Conservation (phyloP, 2,329 filamentous ascomycete species). For the Colletotrichum musicola region DNA sequence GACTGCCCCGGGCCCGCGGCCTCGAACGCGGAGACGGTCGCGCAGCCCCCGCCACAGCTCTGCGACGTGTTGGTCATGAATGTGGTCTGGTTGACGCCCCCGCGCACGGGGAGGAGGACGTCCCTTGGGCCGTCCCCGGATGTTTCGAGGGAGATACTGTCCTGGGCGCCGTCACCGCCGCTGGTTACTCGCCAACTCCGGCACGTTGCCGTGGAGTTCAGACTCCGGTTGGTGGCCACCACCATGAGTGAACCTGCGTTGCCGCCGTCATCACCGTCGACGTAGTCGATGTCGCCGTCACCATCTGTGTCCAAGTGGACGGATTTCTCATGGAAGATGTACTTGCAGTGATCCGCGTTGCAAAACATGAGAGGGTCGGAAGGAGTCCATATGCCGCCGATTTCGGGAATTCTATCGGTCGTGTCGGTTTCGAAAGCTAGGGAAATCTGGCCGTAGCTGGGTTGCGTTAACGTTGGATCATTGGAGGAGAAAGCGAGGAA, state of each 20-base stretch:
- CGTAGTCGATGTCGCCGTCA: slow-evolving; percentile 39
- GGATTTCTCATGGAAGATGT: slow-evolving; percentile 53
- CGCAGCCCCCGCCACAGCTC: slow-evolving; percentile 45
- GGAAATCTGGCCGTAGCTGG: slow-evolving; percentile 53
- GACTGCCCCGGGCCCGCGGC: slow-evolving; percentile 49
- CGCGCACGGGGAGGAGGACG: slow-evolving; percentile 42
- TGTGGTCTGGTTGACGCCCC: slow-evolving; percentile 51
- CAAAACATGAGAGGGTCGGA: slow-evolving; percentile 45
- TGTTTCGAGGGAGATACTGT: slow-evolving; percentile 45
- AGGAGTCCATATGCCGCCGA: slow-evolving; percentile 48
- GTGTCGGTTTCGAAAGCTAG: slow-evolving; percentile 45
- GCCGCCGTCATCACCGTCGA: slow-evolving; percentile 31
- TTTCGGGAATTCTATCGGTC: slow-evolving; percentile 41
- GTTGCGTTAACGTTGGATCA: background rate
- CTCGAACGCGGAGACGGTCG: slow-evolving; percentile 53
- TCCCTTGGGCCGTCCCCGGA: slow-evolving; percentile 21
- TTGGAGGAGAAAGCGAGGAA: background rate
- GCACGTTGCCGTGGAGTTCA: slow-evolving; percentile 48
- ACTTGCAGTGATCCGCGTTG: slow-evolving; percentile 43
- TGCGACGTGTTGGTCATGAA: slow-evolving; percentile 49
- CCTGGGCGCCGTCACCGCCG: slow-evolving; percentile 49
- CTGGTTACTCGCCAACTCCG: slow-evolving; percentile 46
- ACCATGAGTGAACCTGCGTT: no score
- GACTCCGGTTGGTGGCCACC: slow-evolving; percentile 47
- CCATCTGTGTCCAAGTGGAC: slow-evolving; percentile 20